phyloP scores from a whole-genome alignment of 257 asterid genomes.

The Craterostigma plantagineum region DNA sequence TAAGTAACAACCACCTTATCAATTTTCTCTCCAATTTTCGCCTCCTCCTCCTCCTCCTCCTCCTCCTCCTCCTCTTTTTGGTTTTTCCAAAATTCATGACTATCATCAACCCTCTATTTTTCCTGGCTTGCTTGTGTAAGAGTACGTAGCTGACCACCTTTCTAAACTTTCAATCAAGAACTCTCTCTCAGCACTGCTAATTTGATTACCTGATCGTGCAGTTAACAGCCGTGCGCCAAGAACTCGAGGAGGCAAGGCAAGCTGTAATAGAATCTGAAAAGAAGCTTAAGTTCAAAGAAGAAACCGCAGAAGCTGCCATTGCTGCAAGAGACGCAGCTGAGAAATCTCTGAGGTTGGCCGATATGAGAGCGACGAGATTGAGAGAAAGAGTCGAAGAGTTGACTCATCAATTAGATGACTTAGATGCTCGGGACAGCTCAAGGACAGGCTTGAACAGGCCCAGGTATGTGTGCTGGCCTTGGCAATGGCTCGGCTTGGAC shows the following conservation, averaged over 20 bases:
- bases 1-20: too few relatives aligned
- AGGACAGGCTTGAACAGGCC: slow-evolving; percentile 39
- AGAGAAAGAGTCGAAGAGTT: slow-evolving; percentile 91
- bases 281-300: slow-evolving; percentile 84
- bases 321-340: slow-evolving; percentile 97
- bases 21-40: too few relatives aligned
- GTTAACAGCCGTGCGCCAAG: slow-evolving; percentile 58
- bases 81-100: too few relatives aligned
- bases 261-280: slow-evolving; percentile 57
- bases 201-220: too few relatives aligned
- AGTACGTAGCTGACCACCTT: too few relatives aligned
- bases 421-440: slow-evolving; percentile 40
- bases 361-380: slow-evolving; percentile 62
- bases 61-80: too few relatives aligned
- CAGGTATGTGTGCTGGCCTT: slow-evolving; percentile 88
- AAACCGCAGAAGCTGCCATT: slow-evolving; percentile 93
- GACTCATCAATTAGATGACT: slow-evolving; percentile 71
- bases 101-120: not conserved
- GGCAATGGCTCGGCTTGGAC: slow-evolving; percentile 98
- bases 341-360: slow-evolving; percentile 77
- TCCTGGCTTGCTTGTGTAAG: too few relatives aligned
- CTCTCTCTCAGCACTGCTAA: too few relatives aligned
- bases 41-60: too few relatives aligned
- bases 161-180: too few relatives aligned
- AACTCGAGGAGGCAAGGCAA: slow-evolving; percentile 74